Evolutionary conservation across 306 rosid species (phyloP), one percentile per base, ranked within the genome.

Genomic region (Castanea sativa): DNA sequence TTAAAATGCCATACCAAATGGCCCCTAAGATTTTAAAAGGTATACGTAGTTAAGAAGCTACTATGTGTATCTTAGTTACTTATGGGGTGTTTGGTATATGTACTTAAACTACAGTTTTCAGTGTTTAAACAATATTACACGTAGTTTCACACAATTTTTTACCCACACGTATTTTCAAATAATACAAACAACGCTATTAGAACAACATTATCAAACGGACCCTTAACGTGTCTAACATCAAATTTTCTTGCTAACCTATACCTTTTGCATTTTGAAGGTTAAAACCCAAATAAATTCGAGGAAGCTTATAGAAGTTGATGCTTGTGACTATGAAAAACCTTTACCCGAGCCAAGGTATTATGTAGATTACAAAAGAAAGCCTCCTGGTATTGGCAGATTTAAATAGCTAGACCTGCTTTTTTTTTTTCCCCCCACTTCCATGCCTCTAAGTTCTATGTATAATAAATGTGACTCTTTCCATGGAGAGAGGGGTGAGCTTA

Each of bases 291-390:
- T 53, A 64, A 57, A 71, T 63, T 21, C 43, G 65, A 75, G 86
- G 64, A 78, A 79, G 32, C 64, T 74, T 21, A 23, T 64, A 43
- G 73, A 71, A 20, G 2, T 71, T 43, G 65, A 79, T 10, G 53
- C 16, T 49, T 10, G 4, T 52, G 83, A 75, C 78, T 79, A 83
- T 21, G 74, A 10, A 1, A 29, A 41, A 69, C 71, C 80, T 70
- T 23, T 1, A 1, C 74, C 77, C 30, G 75, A 83, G 75, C 77
- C 74, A 0, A 75, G 57, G 78, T 83, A 83, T 69, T 80, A 70
- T 0, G 12, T 21, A 25, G 45, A 38, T 38, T 38, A 38, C 45
- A 79, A 52, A 18, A 64, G 83, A 64, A 69, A 14, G 74, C 80
- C 83, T 58, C 68, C 52, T 60, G 80, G 79, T 59, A 55, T 70